A percentile compares a stretch with the other conserved stretches of the same genome.
phyloP scores from a whole-genome alignment of 108 stramenopile species.

The Stephanodiscus triporus region DNA sequence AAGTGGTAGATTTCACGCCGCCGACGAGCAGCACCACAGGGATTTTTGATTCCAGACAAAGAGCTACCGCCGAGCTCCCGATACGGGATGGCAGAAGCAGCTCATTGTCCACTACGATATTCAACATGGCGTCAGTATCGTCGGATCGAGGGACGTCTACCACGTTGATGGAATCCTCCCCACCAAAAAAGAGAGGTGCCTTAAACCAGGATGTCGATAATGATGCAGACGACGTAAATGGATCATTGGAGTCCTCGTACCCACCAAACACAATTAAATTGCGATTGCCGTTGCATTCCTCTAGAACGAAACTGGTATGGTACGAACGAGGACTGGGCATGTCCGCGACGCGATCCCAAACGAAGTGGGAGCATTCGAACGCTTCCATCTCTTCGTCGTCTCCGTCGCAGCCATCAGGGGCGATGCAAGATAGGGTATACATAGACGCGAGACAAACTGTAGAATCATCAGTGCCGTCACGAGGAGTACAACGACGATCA shows the following conservation, averaged over 20 bases:
- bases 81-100: background rate
- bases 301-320: constrained; percentile 22
- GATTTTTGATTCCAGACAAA: background rate
- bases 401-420: background rate
- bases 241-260: constrained; percentile 42
- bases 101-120: background rate
- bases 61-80: constrained; percentile 10
- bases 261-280: constrained; percentile 56
- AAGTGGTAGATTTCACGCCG: background rate
- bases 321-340: constrained; percentile 45
- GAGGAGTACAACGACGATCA: background rate
- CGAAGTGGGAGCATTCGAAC: constrained; percentile 19
- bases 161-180: background rate
- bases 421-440: constrained; percentile 38
- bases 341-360: constrained; percentile 45
- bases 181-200: background rate
- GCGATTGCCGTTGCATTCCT: constrained; percentile 5
- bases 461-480: background rate
- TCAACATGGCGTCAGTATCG: background rate
- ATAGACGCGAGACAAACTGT: constrained; percentile 31
- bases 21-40: constrained; percentile 7
- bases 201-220: background rate
- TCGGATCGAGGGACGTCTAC: background rate
- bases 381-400: background rate
- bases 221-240: constrained; percentile 19